A percentile compares a stretch with the other conserved stretches of the same genome.
These are phyloP conservation scores for Elaeagnus macrophylla DNA, from an alignment of 306 rosid species.

Conservation along the genomic window DNA sequence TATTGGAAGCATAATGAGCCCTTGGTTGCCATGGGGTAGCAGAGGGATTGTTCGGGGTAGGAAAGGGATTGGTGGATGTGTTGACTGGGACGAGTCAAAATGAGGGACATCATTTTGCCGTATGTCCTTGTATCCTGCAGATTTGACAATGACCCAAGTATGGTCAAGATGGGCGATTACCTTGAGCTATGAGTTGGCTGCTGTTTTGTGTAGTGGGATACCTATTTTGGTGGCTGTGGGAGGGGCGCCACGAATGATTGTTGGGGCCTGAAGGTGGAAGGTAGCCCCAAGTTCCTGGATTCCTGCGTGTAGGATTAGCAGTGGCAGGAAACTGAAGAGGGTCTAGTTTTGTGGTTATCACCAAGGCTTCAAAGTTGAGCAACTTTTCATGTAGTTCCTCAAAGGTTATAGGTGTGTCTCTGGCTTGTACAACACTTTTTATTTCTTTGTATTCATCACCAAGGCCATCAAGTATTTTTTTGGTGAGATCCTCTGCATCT, in stretches of 20 bases:
- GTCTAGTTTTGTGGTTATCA: not conserved
- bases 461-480: constrained; percentile 4
- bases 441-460: not conserved
- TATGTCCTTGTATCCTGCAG: not conserved
- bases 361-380: not conserved
- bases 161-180: too few species aligned
- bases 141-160: not conserved
- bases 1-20: not conserved
- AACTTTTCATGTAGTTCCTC: not conserved
- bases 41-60: not conserved
- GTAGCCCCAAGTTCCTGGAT: too few species aligned
- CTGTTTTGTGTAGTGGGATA: too few species aligned
- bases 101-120: not conserved
- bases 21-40: not conserved
- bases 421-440: not conserved
- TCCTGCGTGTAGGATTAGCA: not conserved
- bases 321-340: not conserved
- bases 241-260: too few species aligned
- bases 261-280: too few species aligned
- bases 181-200: too few species aligned
- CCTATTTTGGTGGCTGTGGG: too few species aligned
- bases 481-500: constrained; percentile 2
- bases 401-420: not conserved
- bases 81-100: not conserved
- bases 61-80: too few species aligned